Conservation (phyloP, 2,329 filamentous ascomycete species). For the Didymosphaeria variabile region DNA sequence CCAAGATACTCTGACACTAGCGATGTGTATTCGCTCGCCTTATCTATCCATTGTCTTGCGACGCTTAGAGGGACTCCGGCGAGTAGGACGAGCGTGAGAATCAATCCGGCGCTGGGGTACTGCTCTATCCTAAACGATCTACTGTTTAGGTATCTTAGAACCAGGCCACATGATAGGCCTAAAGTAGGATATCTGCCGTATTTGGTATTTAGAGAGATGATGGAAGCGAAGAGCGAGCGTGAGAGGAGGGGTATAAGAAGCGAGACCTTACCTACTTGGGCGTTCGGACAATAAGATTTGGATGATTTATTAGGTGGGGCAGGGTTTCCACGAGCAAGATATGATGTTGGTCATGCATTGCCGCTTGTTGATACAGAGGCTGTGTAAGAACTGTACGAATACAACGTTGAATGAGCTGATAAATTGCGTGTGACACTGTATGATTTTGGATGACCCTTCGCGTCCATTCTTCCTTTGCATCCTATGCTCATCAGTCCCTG, state of each 20-base stretch:
- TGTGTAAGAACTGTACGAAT: too few species aligned
- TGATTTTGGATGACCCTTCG: too few species aligned
- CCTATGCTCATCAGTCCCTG: neutral
- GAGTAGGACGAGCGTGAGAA: neutral
- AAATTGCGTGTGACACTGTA: too few species aligned
- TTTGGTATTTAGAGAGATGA: constrained; percentile 12
- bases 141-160: neutral
- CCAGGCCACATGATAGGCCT: neutral
- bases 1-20: neutral
- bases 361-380: too few species aligned
- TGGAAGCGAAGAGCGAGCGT: neutral
- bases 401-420: too few species aligned
- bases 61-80: neutral
- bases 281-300: neutral
- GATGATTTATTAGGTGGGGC: too few species aligned
- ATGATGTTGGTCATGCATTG: too few species aligned
- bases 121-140: neutral
- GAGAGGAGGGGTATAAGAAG: neutral
- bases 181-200: constrained; percentile 11
- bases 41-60: constrained; percentile 11
- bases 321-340: too few species aligned
- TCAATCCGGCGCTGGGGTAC: neutral
- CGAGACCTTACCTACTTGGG: constrained; percentile 1
- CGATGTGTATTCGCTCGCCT: constrained; percentile 10
- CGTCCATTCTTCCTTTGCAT: neutral